Conservation (phyloP, 2,329 filamentous ascomycete genomes). For the Sphaceloma murrayae region DNA sequence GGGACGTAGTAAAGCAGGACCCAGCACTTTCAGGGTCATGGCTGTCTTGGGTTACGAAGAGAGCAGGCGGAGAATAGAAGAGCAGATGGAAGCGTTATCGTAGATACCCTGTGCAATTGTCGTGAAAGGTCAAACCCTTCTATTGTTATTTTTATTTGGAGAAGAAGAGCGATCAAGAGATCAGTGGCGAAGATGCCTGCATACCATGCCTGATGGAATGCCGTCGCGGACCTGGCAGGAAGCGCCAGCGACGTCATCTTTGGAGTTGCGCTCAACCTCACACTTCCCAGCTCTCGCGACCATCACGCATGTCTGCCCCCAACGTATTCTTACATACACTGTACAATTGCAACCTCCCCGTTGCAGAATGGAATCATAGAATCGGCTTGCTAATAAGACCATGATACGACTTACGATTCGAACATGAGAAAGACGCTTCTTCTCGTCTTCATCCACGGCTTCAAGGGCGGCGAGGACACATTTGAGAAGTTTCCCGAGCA, state of each 20-base stretch:
- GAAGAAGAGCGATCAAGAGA: no score
- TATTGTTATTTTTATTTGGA: no score
- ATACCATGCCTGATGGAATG: no score
- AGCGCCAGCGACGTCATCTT: not conserved
- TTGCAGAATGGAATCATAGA: no score
- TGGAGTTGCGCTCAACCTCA: not conserved
- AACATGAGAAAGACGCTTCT: conserved; percentile 70
- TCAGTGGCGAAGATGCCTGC: no score
- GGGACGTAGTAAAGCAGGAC: conserved; percentile 43
- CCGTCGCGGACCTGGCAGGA: not conserved
- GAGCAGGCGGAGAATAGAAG: conserved; percentile 32
- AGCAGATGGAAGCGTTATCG: not conserved
- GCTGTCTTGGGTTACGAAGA: conserved; percentile 46
- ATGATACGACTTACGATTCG: not conserved
- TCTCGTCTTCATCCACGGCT: conserved; percentile 78
- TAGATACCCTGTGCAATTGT: conserved; percentile 6
- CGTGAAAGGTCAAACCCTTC: no score
- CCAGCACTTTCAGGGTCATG: conserved; percentile 46
- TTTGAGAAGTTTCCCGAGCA: conserved; percentile 69
- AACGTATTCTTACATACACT: no score
- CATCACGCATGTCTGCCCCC: no score
- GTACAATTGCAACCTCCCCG: no score
- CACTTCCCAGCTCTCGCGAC: no score
- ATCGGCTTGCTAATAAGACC: no score
- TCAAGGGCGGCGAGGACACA: conserved; percentile 75